phyloP scores from a whole-genome alignment of 192 early-diverging fungal species.

The Umbelopsis vinacea region DNA sequence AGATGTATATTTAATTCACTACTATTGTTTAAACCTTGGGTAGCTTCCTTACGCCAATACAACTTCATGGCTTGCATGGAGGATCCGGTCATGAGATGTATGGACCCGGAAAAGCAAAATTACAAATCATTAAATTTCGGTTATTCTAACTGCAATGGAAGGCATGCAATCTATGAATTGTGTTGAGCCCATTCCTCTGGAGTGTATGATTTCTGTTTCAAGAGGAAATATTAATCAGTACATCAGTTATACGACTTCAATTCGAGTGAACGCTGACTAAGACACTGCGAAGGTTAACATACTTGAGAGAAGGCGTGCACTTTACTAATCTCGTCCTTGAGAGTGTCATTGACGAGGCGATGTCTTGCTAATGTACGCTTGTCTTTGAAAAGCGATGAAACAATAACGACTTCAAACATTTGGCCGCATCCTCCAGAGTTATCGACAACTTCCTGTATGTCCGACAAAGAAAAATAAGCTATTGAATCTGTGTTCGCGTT shows the following conservation, averaged over 20 bases:
- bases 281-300: neutral
- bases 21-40: too few species aligned
- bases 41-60: too few species aligned
- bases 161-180: neutral
- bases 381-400: constrained; percentile 74
- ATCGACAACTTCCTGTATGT: constrained; percentile 51
- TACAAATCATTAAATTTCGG: neutral
- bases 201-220: constrained; percentile 67
- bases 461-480: neutral
- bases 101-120: constrained; percentile 1
- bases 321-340: constrained; percentile 77
- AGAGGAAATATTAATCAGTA: neutral
- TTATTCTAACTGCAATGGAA: neutral
- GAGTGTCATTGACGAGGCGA: constrained; percentile 78
- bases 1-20: too few species aligned
- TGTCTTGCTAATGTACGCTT: constrained; percentile 73
- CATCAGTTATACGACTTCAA: neutral
- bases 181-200: constrained; percentile 61
- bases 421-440: constrained; percentile 83
- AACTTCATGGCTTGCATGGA: too few species aligned
- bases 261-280: neutral
- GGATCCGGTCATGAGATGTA: too few species aligned
- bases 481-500: neutral
- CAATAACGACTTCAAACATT: constrained; percentile 78
- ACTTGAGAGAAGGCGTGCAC: constrained; percentile 90